These are phyloP conservation scores for Pezicula rhizophila DNA, from an alignment of 2,329 filamentous ascomycete species.

Conservation along the genomic window DNA sequence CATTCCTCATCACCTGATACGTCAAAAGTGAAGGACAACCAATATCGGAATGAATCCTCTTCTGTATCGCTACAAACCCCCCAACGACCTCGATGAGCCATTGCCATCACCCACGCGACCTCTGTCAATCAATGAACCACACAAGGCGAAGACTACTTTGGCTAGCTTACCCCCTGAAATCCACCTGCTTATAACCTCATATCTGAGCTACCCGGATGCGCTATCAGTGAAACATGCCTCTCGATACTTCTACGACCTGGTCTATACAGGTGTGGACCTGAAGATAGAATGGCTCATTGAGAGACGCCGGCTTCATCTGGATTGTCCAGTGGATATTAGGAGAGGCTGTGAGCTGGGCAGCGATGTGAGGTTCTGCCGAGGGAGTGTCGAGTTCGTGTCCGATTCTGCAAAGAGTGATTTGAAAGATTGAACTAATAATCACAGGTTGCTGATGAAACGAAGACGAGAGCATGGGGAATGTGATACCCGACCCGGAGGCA, in stretches of 20 bases:
- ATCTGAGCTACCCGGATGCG: conserved; percentile 64
- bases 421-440: neutral
- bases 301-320: conserved; percentile 54
- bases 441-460: conserved; percentile 51
- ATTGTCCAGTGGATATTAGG: conserved; percentile 51
- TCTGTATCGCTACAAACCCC: neutral
- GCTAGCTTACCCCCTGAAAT: conserved; percentile 55
- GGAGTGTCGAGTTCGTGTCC: conserved; percentile 47
- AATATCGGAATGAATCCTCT: neutral
- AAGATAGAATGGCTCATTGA: conserved; percentile 67
- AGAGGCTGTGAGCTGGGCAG: conserved; percentile 51
- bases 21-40: no score
- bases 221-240: conserved; percentile 63
- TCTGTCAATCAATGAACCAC: neutral
- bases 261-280: conserved; percentile 58
- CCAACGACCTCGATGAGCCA: neutral
- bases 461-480: conserved; percentile 56
- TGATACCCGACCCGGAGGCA: conserved; percentile 30
- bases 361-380: conserved; percentile 54
- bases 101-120: neutral
- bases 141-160: neutral
- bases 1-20: neutral
- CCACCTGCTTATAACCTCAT: conserved; percentile 54
- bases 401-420: neutral
- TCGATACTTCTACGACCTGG: conserved; percentile 55